phyloP scores from a whole-genome alignment of 225 moss, liverwort and hornwort genomes.

The Marchantia paleacea region DNA sequence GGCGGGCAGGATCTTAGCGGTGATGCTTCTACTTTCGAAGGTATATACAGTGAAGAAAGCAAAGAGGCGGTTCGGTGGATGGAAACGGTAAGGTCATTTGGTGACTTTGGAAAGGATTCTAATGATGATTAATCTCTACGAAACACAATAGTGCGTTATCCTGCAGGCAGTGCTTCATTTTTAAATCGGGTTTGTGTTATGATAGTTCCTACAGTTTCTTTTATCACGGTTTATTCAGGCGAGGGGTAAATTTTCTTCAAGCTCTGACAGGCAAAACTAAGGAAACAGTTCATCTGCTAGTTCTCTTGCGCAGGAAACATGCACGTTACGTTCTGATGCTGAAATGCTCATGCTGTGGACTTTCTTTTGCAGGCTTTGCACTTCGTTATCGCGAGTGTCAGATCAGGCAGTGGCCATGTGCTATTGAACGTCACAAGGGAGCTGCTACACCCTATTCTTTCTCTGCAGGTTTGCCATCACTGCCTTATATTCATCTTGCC shows the following conservation, averaged over 20 bases:
- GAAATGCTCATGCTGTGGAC: not conserved
- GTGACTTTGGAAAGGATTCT: not conserved
- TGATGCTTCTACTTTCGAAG: constrained; percentile 38
- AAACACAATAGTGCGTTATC: not conserved
- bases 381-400: constrained; percentile 60
- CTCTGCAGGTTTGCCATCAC: constrained; percentile 55
- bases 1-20: constrained; percentile 42
- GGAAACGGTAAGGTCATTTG: constrained; percentile 53
- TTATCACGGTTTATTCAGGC: not conserved
- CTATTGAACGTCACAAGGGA: constrained; percentile 54
- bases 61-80: constrained; percentile 80
- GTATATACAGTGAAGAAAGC: constrained; percentile 51
- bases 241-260: not conserved
- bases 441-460: constrained; percentile 60
- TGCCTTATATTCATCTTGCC: not conserved
- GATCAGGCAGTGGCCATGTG: constrained; percentile 58
- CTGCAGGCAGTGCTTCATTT: not conserved
- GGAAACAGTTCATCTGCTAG: no score
- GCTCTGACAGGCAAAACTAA: no score
- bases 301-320: not conserved
- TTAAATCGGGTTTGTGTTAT: not conserved
- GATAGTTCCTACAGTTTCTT: not conserved
- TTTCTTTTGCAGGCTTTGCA: constrained; percentile 54
- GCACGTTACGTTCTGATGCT: not conserved
- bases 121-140: no score